Conservation (phyloP, 2,329 filamentous ascomycete genomes). For the Tolypocladium sp. region DNA sequence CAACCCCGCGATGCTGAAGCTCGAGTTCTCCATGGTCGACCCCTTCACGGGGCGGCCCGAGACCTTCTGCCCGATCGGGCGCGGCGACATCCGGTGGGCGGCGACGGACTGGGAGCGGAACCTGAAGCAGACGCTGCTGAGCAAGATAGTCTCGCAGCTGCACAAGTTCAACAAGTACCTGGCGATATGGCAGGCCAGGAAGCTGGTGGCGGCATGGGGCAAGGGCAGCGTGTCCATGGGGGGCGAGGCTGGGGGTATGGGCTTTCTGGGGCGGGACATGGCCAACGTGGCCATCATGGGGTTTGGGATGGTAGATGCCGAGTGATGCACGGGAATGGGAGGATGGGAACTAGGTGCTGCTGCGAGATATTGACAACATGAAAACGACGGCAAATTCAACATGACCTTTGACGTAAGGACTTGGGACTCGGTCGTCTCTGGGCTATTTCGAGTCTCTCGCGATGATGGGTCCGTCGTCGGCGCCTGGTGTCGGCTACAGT, state of each 20-base stretch:
- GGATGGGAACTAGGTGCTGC: not conserved
- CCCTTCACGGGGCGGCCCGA: conserved; percentile 8
- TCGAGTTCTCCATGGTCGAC: conserved; percentile 16
- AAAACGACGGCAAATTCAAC: not conserved
- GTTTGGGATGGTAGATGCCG: conserved; percentile 1
- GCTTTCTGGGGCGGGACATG: conserved; percentile 13
- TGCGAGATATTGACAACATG: no score
- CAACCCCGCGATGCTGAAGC: conserved; percentile 15
- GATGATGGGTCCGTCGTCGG: not conserved
- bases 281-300: conserved; percentile 11
- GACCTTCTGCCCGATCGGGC: conserved; percentile 15
- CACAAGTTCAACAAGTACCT: conserved; percentile 21
- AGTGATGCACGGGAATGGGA: not conserved
- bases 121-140: conserved; percentile 11
- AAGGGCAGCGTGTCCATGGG: conserved; percentile 16
- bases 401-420: not conserved
- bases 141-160: conserved; percentile 14
- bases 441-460: no score
- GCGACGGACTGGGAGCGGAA: conserved; percentile 10
- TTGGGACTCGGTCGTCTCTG: not conserved
- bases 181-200: conserved; percentile 19
- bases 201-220: conserved; percentile 13
- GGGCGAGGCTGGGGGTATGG: conserved; percentile 6
- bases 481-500: no score
- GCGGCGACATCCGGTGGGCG: conserved; percentile 16